Conservation (phyloP, 306 rosid species). For the Malus domestica region ASM211411v1 NC_041803.1:48032501-48033000, state of each 20-base stretch:
- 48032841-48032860: conserved; percentile 66
- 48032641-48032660: conserved; percentile 67
- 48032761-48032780: conserved; percentile 69
- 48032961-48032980: conserved; percentile 40
- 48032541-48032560: conserved; percentile 27
- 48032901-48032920: conserved; percentile 75
- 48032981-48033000: conserved; percentile 17
- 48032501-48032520: not conserved
- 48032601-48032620: conserved; percentile 59
- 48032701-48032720: conserved; percentile 50
- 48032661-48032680: conserved; percentile 61
- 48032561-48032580: conserved; percentile 56
- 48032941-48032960: conserved; percentile 70
- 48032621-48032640: conserved; percentile 62
- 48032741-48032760: conserved; percentile 27
- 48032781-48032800: conserved; percentile 73
- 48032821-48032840: conserved; percentile 58
- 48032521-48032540: not conserved
- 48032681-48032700: conserved; percentile 44
- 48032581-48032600: conserved; percentile 36
- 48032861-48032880: conserved; percentile 70
- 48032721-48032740: conserved; percentile 59
- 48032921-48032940: conserved; percentile 68
- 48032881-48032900: conserved; percentile 63
- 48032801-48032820: conserved; percentile 48